Percentiles rank a stretch among this genome's conserved stretches.
phyloP scores from a whole-genome alignment of 1,139 yeast genomes.

The Entelexis sorbosivorans region DNA sequence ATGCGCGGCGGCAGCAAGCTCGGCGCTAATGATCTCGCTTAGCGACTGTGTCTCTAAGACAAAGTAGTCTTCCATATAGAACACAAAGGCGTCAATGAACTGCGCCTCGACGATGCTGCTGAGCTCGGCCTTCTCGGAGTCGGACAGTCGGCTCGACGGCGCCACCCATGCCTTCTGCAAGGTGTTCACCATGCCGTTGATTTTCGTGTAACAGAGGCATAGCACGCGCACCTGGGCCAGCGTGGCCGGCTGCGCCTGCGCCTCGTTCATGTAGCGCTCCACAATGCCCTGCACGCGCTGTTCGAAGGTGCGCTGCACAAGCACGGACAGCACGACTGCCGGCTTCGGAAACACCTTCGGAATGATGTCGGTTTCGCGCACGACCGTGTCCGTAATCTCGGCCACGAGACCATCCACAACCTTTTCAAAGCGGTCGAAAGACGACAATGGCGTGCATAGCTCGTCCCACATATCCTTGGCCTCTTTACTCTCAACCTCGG shows the following conservation, averaged over 20 bases:
- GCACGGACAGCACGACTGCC: conserved; percentile 54
- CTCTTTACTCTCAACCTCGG: conserved; percentile 28
- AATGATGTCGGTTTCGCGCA: conserved; percentile 63
- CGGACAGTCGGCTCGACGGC: conserved; percentile 22
- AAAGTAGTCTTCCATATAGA: conserved; percentile 59
- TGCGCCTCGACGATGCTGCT: conserved; percentile 57
- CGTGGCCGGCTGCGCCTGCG: conserved; percentile 47
- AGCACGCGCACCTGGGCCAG: conserved; percentile 71
- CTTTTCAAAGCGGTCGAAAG: conserved; percentile 34
- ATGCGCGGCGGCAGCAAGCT: conserved; percentile 1
- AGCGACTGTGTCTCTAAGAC: conserved; percentile 61
- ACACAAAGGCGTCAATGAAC: conserved; percentile 59
- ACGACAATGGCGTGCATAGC: conserved; percentile 39
- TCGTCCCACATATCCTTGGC: conserved; percentile 34
- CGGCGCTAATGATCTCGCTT: conserved; percentile 41
- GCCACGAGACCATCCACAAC: conserved; percentile 34
- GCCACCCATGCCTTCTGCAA: conserved; percentile 45
- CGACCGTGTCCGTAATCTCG: conserved; percentile 40
- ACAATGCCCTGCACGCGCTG: conserved; percentile 61
- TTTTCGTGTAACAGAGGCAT: conserved; percentile 50
- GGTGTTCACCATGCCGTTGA: conserved; percentile 55
- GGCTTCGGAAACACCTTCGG: conserved; percentile 61
- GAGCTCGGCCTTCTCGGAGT: conserved; percentile 40
- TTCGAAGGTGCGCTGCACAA: conserved; percentile 67
- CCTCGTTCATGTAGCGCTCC: conserved; percentile 49